Percentiles rank a stretch among this genome's conserved stretches.
Conservation (phyloP, 163 green algal species). For the Chlamydomonas reinhardtii region DNA sequence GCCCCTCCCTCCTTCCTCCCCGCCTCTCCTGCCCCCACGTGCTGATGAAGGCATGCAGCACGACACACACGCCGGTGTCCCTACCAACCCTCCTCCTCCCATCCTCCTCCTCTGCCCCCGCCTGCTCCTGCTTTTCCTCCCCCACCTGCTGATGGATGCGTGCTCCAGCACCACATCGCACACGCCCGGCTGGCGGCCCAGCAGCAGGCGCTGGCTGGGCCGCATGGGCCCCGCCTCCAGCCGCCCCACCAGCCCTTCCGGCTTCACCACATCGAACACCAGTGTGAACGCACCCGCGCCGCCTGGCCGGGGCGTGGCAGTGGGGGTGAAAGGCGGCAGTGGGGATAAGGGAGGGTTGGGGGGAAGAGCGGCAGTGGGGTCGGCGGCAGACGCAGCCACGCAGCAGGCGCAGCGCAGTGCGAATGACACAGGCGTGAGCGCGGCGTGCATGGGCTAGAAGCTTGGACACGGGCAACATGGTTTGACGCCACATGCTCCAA, state of each 20-base stretch:
- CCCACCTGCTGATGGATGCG: conserved; percentile 16
- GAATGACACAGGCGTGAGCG: no score
- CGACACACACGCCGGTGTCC: conserved; percentile 33
- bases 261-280: conserved; percentile 70
- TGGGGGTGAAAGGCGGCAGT: no score
- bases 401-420: no score
- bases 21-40: not conserved
- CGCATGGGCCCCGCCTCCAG: conserved; percentile 68
- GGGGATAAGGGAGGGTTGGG: no score
- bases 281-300: conserved; percentile 25
- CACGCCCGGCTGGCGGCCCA: conserved; percentile 58
- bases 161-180: conserved; percentile 47
- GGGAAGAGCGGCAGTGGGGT: not conserved
- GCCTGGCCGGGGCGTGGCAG: not conserved
- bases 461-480: no score
- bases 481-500: no score
- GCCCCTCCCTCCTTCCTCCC: no score
- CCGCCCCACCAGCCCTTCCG: conserved; percentile 58
- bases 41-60: conserved; percentile 31
- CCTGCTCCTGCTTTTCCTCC: no score
- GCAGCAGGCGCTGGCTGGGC: conserved; percentile 69
- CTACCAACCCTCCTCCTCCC: no score
- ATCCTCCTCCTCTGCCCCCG: not conserved
- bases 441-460: no score
- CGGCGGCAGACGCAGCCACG: no score